These are phyloP conservation scores for Xylaria flabelliformis DNA, from an alignment of 495 filamentous ascomycete species.

Conservation along the genomic window DNA sequence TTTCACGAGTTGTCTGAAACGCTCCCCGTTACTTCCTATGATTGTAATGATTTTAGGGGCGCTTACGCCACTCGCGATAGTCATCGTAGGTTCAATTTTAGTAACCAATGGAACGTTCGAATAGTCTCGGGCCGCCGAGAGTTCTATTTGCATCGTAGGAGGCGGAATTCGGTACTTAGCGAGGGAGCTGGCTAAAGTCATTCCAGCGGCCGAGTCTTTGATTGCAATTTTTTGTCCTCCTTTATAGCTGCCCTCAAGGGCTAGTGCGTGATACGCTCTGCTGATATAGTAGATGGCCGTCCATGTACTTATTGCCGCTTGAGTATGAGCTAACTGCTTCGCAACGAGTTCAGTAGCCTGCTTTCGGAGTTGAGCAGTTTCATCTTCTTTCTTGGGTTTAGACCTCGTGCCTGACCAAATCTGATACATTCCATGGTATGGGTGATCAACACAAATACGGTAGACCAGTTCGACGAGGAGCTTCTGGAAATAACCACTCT, in stretches of 20 bases:
- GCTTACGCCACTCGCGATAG: constrained; percentile 87
- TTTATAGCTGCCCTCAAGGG: constrained; percentile 69
- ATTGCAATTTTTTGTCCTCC: constrained; percentile 68
- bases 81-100: constrained; percentile 72
- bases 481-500: constrained; percentile 70
- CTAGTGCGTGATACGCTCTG: constrained; percentile 74
- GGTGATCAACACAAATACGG: constrained; percentile 87
- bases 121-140: constrained; percentile 78
- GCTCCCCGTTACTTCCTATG: constrained; percentile 72
- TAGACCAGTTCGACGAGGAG: constrained; percentile 74
- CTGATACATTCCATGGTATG: constrained; percentile 95
- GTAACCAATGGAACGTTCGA: constrained; percentile 71
- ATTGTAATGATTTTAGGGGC: constrained; percentile 90
- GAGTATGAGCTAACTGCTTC: constrained; percentile 55
- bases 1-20: constrained; percentile 91
- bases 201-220: constrained; percentile 63
- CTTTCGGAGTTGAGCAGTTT: constrained; percentile 72
- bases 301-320: constrained; percentile 63
- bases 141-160: constrained; percentile 83
- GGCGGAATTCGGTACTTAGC: constrained; percentile 75
- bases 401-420: constrained; percentile 81
- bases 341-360: constrained; percentile 72
- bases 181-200: constrained; percentile 62
- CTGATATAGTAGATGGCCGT: constrained; percentile 72
- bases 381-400: constrained; percentile 69